These are phyloP conservation scores for Flagelloscypha sp. DNA, from an alignment of 768 basidiomycete genomes.

Conservation along the genomic window DNA sequence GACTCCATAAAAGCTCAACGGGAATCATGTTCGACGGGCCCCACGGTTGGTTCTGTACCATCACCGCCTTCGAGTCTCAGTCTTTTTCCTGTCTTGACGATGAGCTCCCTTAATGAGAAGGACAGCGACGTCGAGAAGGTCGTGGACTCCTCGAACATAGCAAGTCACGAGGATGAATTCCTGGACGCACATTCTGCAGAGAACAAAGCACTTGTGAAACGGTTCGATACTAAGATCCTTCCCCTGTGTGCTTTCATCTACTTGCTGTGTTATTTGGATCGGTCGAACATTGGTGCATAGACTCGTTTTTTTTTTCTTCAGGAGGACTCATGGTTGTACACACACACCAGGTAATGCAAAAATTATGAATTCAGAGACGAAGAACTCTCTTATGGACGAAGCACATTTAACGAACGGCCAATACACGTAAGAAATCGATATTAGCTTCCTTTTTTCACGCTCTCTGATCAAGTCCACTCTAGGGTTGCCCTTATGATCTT, in stretches of 20 bases:
- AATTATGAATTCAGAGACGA: conserved; percentile 23
- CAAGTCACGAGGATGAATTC: not conserved
- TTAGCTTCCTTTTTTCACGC: not conserved
- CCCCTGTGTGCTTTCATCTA: conserved; percentile 30
- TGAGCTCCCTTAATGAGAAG: too few relatives aligned
- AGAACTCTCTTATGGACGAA: conserved; percentile 21
- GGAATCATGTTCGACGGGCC: too few relatives aligned
- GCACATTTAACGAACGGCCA: conserved; percentile 20
- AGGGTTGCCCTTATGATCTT: conserved; percentile 29
- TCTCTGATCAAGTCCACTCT: not conserved
- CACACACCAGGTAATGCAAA: conserved; percentile 24
- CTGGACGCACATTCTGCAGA: not conserved
- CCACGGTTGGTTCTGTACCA: too few relatives aligned
- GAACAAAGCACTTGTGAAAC: conserved; percentile 12
- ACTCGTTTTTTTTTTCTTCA: not conserved
- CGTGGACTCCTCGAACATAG: too few relatives aligned
- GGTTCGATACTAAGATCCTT: conserved; percentile 25
- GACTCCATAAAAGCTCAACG: too few relatives aligned
- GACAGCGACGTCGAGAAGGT: too few relatives aligned
- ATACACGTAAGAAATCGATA: conserved; percentile 15
- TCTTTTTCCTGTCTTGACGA: too few relatives aligned
- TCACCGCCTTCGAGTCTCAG: too few relatives aligned
- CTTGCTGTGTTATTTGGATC: conserved; percentile 25
- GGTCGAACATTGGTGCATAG: conserved; percentile 14
- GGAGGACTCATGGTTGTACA: too few relatives aligned